These are phyloP conservation scores for Penicillium sp. DNA, from an alignment of 2,329 filamentous ascomycete species.

Conservation along the genomic window DNA sequence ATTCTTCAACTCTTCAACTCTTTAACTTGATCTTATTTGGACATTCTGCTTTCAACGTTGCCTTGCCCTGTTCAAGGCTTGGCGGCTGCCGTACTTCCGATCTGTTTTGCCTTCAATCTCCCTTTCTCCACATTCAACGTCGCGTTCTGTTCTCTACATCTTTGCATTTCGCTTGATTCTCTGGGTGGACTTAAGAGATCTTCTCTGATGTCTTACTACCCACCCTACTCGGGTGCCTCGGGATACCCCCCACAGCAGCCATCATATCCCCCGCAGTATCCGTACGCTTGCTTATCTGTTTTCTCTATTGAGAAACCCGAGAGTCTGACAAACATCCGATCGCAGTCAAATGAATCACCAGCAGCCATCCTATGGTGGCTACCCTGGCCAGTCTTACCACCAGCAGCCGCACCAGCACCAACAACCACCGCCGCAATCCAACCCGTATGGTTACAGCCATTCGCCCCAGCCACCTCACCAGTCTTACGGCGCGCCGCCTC, in stretches of 20 bases:
- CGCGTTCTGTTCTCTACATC: constrained; percentile 5
- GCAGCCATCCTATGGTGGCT: constrained; percentile 36
- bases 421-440: constrained; percentile 31
- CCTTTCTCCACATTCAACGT: constrained; percentile 23
- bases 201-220: constrained; percentile 61
- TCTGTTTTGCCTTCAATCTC: constrained; percentile 19
- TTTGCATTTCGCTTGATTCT: constrained; percentile 9
- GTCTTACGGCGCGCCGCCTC: constrained; percentile 30
- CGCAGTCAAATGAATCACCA: constrained; percentile 36
- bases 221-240: constrained; percentile 56
- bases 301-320: constrained; percentile 1
- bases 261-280: constrained; percentile 42
- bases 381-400: constrained; percentile 38
- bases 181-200: not conserved
- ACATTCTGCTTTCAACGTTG: not conserved
- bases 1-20: not conserved
- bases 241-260: constrained; percentile 54
- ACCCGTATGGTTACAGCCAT: constrained; percentile 44
- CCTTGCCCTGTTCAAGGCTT: constrained; percentile 8
- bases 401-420: constrained; percentile 44
- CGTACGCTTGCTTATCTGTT: constrained; percentile 32
- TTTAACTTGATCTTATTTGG: not conserved
- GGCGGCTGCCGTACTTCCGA: constrained; percentile 20
- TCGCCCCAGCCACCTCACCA: constrained; percentile 43
- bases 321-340: constrained; percentile 9